Conservation (phyloP, 2,329 filamentous ascomycete genomes). For the Davidsoniella eucalypti region DNA sequence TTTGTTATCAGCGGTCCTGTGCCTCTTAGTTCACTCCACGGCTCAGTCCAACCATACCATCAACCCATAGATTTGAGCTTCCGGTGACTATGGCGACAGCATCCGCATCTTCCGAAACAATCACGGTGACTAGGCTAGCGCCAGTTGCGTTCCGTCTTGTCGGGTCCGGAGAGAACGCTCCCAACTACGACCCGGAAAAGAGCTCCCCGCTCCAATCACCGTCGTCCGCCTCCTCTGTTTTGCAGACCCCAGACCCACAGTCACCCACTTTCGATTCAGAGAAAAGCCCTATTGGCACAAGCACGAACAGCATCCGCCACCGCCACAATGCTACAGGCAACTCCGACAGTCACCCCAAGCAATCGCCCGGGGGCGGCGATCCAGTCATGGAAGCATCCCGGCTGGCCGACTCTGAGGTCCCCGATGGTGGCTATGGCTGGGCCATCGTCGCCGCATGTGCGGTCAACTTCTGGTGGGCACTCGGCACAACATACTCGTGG, state of each 20-base stretch:
- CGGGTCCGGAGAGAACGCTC: no score
- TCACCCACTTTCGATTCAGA: neutral
- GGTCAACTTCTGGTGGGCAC: conserved; percentile 37
- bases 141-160: no score
- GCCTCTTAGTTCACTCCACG: no score
- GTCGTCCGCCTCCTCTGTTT: neutral
- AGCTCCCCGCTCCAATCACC: neutral
- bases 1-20: no score
- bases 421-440: conserved; percentile 42
- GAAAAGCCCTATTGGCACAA: neutral
- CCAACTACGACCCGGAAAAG: no score
- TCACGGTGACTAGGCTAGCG: no score
- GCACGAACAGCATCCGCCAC: neutral
- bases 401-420: conserved; percentile 28
- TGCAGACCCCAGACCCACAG: neutral
- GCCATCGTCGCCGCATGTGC: conserved; percentile 33
- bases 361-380: conserved; percentile 11
- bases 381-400: conserved; percentile 25
- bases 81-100: neutral
- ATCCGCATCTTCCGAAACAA: no score
- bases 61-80: neutral
- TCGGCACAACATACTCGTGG: conserved; percentile 41
- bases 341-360: neutral
- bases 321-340: neutral
- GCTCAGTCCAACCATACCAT: neutral